Base-by-base conservation (phyloP, 306 rosid genomes). In the Hylodesmum podocarpum region DNA sequence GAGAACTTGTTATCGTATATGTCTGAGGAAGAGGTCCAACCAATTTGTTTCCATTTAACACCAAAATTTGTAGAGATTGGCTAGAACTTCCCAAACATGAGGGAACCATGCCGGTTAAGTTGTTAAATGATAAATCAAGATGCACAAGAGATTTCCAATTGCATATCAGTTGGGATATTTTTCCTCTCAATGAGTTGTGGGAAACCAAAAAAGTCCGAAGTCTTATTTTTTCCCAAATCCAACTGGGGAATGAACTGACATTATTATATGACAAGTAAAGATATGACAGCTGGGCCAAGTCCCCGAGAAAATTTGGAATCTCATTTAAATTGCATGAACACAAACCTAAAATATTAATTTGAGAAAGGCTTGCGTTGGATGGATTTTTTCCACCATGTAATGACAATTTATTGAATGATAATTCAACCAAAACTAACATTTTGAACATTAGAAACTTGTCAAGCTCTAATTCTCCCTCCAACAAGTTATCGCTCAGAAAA, bases 11-110 rank as follows among this genome's bases (percentile, higher is more conserved):
- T 15, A 6, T 39, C 28, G 11, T 1, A 8, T 22, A 82, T 14
- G 68, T 49, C 7, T 78, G 77, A 39, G 80, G 73, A 78, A 73
- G 73, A 16, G 1, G 8, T 15, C 73, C 80, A 46, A 0, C 0
- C 11, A 83, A 49, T 9, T 15, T 66, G 54, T 78, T 77, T 11
- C 33, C 82, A 11, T 27, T 18, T 1, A 66, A 37, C 3, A 0
- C 8, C 2, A 83, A 6, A 27, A 0, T 1, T 8, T 4, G 4
- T 2, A 73, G 24, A 4, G 18, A 28, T 28, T 66, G 37, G 50
- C 43, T 78, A 24, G 62, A 72, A 27, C 55, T 54, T 54, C n/a
- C 61, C 33, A 54, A 54, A 54, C 33, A 54, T 1, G 28, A 51
- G 14, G 58, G 58, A 51, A 51, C 28, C 14, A 51, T 51, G 28